Percentiles rank a stretch among this genome's conserved stretches.
Evolutionary conservation across 768 basidiomycete genomes (phyloP).

Genomic region (Amanita thiersii): DNA sequence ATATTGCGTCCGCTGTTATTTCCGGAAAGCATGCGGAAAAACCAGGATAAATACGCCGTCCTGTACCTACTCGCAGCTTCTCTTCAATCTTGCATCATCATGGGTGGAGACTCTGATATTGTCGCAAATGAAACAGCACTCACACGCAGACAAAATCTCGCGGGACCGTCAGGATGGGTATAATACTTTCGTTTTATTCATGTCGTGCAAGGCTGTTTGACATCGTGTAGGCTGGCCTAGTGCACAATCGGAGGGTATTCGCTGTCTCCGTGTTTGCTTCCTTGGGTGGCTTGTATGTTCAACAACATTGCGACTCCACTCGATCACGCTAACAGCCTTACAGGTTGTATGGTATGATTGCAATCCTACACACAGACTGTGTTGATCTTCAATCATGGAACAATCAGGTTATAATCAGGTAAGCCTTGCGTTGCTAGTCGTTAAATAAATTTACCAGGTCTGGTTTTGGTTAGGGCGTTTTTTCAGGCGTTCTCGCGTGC

Average conservation of each 20-base stretch:
- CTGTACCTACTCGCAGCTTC: no score
- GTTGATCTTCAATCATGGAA: conserved; percentile 2
- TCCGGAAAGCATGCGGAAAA: no score
- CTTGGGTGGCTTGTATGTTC: conserved; percentile 62
- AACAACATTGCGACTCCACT: no score
- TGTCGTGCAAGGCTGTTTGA: conserved; percentile 2
- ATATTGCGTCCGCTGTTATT: no score
- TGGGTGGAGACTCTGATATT: conserved; percentile 37
- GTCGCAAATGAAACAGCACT: conserved; percentile 25
- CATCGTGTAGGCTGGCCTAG: conserved; percentile 58
- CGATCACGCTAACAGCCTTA: conserved; percentile 5
- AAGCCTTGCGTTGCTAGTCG: conserved; percentile 7
- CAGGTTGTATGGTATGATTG: conserved; percentile 60
- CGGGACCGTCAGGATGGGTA: conserved; percentile 65
- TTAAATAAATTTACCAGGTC: neutral
- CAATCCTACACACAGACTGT: neutral
- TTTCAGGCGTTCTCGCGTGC: conserved; percentile 65
- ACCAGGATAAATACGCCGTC: no score
- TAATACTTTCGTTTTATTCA: conserved; percentile 11
- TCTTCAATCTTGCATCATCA: no score
- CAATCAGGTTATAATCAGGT: conserved; percentile 57
- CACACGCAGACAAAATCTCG: conserved; percentile 43
- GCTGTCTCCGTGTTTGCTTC: conserved; percentile 71
- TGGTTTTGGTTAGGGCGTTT: conserved; percentile 46
- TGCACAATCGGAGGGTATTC: conserved; percentile 59